Evolutionary conservation across 306 rosid genomes (phyloP), one percentile per base, ranked within the genome.

Genomic region (Fragaria vesca): DNA sequence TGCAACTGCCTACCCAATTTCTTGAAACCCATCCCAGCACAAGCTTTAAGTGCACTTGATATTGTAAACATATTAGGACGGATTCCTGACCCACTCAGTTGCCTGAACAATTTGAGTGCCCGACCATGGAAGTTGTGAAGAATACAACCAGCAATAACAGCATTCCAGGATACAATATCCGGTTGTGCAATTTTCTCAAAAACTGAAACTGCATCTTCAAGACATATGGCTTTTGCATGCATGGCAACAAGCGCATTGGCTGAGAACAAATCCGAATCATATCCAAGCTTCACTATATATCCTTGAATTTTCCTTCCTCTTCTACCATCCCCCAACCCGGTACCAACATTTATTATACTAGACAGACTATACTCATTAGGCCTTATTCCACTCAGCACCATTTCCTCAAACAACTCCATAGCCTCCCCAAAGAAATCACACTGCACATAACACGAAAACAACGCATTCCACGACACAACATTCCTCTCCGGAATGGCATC

Each of bases 151-250:
- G 93, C 97, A 78, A 94, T 85, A 61, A 89, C 86, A 70, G 97
- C 94, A 87, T 94, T 94, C 97, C 98, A 94, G 61, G 97, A 90
- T 76, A 94, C 90, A 69, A 90, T 86, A 85, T 90, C 95, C 2
- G 93, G 97, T 66, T 76, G 81, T 36, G 24, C 61, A 66, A 92
- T 90, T 79, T 86, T 89, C 72, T 76, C 72, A 81, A 94, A 94
- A 71, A 83, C 88, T 65, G 80, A 40, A 74, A 89, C 66, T 8
- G 95, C 93, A 38, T 85, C 89, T 42, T 81, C 80, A 62, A 88
- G 86, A 72, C 72, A 57, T 75, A 89, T 87, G 45, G 78, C 90
- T 78, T 94, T 90, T 36, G 98, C 88, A 82, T 94, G 92, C 91
- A 85, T 92, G 89, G 90, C 95, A 70, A 94, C 93, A 47, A 92